Evolutionary conservation across 1,284 basidiomycete species (phyloP).

Genomic region (Tilletia horrida): DNA sequence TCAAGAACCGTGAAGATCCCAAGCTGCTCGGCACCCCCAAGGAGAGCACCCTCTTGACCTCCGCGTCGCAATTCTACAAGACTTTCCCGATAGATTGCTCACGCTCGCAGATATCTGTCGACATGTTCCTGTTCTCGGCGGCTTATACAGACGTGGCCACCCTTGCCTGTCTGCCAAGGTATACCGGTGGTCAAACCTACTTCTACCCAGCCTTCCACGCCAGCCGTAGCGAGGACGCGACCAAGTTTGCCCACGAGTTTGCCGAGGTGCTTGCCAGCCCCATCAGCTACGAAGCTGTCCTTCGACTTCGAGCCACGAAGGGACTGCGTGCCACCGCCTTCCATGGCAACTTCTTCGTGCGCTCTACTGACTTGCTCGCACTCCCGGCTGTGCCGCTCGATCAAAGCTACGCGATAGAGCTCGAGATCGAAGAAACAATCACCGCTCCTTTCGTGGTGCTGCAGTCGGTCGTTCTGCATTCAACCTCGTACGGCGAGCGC

Average conservation of each 20-base stretch:
- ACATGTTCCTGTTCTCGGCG: constrained; percentile 97
- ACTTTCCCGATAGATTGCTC: constrained; percentile 98
- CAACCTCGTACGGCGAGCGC: constrained; percentile 92
- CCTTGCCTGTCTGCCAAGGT: constrained; percentile 85
- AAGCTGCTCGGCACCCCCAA: constrained; percentile 93
- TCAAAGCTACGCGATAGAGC: constrained; percentile 93
- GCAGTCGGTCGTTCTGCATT: constrained; percentile 93
- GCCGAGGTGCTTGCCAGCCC: constrained; percentile 87
- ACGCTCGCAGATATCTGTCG: constrained; percentile 91
- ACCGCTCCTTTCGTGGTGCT: constrained; percentile 88
- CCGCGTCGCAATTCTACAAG: constrained; percentile 88
- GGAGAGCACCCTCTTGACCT: constrained; percentile 60
- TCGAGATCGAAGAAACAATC: constrained; percentile 94
- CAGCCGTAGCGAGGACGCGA: constrained; percentile 83
- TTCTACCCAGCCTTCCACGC: constrained; percentile 99
- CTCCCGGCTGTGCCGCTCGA: constrained; percentile 95
- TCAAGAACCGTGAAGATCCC: constrained; percentile 94
- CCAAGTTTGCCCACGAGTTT: constrained; percentile 97
- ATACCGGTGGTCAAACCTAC: constrained; percentile 96
- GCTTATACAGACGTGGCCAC: constrained; percentile 94
- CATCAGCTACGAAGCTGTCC: constrained; percentile 94
- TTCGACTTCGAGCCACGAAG: constrained; percentile 81
- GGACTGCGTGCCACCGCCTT: constrained; percentile 94
- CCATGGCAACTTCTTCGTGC: constrained; percentile 99
- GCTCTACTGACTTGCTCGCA: constrained; percentile 92